Conservation (phyloP, 371 early-diverging fungal genomes). For the Zychaea mexicana region DNA sequence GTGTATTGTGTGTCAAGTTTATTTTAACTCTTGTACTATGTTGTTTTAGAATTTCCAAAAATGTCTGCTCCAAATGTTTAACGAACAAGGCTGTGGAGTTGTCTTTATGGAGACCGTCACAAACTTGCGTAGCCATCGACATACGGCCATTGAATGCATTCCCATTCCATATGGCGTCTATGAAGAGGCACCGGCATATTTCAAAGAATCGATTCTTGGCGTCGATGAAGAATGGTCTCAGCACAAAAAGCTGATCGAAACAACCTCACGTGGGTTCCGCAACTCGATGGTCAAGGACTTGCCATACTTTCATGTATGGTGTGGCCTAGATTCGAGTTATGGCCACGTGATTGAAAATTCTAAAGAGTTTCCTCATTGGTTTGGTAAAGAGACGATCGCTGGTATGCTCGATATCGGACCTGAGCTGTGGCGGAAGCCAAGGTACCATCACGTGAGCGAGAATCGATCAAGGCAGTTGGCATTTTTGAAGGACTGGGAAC, state of each 20-base stretch:
- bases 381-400: slow-evolving; percentile 82
- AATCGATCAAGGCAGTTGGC: slow-evolving; percentile 57
- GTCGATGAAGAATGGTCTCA: slow-evolving; percentile 91
- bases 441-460: slow-evolving; percentile 57
- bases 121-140: slow-evolving; percentile 71
- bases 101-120: slow-evolving; percentile 91
- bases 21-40: neutral
- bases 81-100: slow-evolving; percentile 65
- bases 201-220: slow-evolving; percentile 47
- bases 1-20: neutral
- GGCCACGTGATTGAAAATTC: slow-evolving; percentile 96
- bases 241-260: slow-evolving; percentile 88
- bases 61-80: slow-evolving; percentile 85
- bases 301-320: slow-evolving; percentile 98
- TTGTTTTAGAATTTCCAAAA: slow-evolving; percentile 87
- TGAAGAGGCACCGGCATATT: slow-evolving; percentile 85
- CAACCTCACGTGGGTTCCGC: slow-evolving; percentile 72
- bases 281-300: slow-evolving; percentile 71
- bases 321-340: slow-evolving; percentile 81
- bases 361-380: slow-evolving; percentile 78
- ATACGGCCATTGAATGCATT: slow-evolving; percentile 89
- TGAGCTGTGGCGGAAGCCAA: slow-evolving; percentile 74
- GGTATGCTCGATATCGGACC: slow-evolving; percentile 82
- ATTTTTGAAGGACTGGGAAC: slow-evolving; percentile 75
- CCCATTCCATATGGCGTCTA: slow-evolving; percentile 82